phyloP scores from a whole-genome alignment of 1,284 basidiomycete genomes.

The Irpex lacteus region DNA sequence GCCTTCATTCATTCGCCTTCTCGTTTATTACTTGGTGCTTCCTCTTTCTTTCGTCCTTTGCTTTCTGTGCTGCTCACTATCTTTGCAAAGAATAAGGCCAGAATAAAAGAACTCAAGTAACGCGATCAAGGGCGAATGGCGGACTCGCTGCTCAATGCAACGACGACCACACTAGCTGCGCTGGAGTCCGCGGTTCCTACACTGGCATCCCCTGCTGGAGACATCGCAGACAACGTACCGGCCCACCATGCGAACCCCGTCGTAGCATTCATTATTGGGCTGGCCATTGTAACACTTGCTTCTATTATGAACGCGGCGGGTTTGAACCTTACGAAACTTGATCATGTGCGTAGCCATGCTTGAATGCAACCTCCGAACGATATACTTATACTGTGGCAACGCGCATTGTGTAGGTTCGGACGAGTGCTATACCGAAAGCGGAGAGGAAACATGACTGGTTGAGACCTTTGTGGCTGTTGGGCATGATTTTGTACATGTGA shows the following conservation, averaged over 20 bases:
- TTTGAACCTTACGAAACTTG: conserved; percentile 80
- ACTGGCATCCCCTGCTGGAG: background rate
- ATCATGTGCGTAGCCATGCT: conserved; percentile 54
- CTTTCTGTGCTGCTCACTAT: too few species aligned
- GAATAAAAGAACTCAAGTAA: too few species aligned
- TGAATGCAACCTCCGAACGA: background rate
- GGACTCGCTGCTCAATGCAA: background rate
- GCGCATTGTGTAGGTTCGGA: conserved; percentile 50
- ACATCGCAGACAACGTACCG: conserved; percentile 24
- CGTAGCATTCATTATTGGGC: conserved; percentile 76
- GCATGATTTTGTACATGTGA: conserved; percentile 80
- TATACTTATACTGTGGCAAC: conserved; percentile 1
- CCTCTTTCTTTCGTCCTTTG: too few species aligned
- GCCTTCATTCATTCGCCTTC: too few species aligned
- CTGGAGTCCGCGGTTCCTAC: background rate
- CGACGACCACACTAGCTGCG: background rate
- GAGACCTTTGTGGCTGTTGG: conserved; percentile 79
- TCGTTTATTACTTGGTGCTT: too few species aligned
- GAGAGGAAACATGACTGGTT: conserved; percentile 68
- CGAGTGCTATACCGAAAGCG: conserved; percentile 67
- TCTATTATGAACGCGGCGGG: conserved; percentile 84
- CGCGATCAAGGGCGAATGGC: background rate
- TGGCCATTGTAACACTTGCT: conserved; percentile 74
- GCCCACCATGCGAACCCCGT: conserved; percentile 54
- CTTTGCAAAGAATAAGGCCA: too few species aligned